A percentile compares a stretch with the other conserved stretches of the same genome.
These are phyloP conservation scores for Coffea humblotiana DNA, from an alignment of 305 asterid species.

Conservation along the genomic window DNA sequence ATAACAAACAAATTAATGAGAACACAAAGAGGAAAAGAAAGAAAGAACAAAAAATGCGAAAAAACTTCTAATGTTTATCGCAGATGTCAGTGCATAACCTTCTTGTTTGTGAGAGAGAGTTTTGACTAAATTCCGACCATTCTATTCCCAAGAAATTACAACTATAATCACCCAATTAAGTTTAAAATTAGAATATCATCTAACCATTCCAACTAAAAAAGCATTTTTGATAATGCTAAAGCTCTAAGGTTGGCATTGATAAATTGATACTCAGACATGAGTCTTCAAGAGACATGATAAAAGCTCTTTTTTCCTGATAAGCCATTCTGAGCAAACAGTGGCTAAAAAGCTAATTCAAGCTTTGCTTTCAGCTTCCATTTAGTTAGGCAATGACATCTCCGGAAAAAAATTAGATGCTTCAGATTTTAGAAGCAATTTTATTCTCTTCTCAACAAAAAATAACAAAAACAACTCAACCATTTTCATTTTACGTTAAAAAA, in stretches of 20 bases:
- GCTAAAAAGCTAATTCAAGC: not conserved
- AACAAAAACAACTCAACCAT: too few species aligned
- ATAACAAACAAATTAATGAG: not conserved
- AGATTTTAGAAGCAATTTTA: not conserved
- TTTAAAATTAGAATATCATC: not conserved
- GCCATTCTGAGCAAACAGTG: not conserved
- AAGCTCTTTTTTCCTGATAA: not conserved
- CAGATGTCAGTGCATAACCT: not conserved
- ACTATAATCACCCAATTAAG: not conserved
- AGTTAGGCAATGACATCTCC: not conserved
- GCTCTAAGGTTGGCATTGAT: not conserved
- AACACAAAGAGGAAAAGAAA: not conserved
- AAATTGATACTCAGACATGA: too few species aligned
- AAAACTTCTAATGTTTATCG: not conserved
- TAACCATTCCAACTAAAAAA: not conserved
- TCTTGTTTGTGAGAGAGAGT: not conserved
- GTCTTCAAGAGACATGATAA: not conserved
- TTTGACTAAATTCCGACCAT: not conserved
- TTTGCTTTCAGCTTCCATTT: not conserved
- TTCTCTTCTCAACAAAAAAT: not conserved
- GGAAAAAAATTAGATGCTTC: not conserved
- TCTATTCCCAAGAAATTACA: not conserved
- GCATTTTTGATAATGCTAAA: not conserved
- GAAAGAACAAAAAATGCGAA: not conserved
- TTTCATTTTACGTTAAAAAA: not conserved